Base-by-base conservation (phyloP, 805 yeast genomes). In the Torulaspora franciscae region DNA sequence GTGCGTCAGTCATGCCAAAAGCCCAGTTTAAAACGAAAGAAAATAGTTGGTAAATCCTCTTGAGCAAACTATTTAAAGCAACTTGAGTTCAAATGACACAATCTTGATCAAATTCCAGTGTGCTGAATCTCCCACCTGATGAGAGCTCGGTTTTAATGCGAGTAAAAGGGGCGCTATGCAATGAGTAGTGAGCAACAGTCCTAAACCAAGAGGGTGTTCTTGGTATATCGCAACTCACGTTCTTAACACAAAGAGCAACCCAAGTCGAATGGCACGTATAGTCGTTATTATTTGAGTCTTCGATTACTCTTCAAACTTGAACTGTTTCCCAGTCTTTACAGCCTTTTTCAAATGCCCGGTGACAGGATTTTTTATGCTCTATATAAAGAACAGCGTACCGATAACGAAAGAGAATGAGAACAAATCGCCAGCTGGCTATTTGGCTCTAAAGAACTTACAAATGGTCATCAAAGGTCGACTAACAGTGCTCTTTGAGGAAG, bases 1-100 rank as follows among this genome's bases (percentile, higher is more conserved):
- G 59, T 1, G 60, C 48, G 30, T 54, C 58, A 26, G 56, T 43
- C 51, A 54, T 48, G 25, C 34, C 11, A 22, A n/a, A 23, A 26
- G 13, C 9, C 32, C 37, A 14, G 15, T 19, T 3, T 26, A 26
- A 49, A 49, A 41, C 41, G 53, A 49, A 39, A 36, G 53, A 42
- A 47, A 32, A 22, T 47, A 49, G 53, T 49, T 49, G 48, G 40
- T 40, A 30, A 19, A 32, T 9, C 29, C 8, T 13, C 17, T 13
- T 26, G 6, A 19, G 9, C 11, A 8, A 8, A 15, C 19, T 14
- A 28, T 19, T 30, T n/a, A 28, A 15, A 17, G 33, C 26, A 28
- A 14, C 17, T 25, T 27, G 33, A 15, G 15, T 5, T 17, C 23
- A 11, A 36, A 11, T 30, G 13, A 17, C 17, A 28, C 22, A 29